Base-by-base conservation (phyloP, 257 asterid genomes). In the Vinca minor region DNA sequence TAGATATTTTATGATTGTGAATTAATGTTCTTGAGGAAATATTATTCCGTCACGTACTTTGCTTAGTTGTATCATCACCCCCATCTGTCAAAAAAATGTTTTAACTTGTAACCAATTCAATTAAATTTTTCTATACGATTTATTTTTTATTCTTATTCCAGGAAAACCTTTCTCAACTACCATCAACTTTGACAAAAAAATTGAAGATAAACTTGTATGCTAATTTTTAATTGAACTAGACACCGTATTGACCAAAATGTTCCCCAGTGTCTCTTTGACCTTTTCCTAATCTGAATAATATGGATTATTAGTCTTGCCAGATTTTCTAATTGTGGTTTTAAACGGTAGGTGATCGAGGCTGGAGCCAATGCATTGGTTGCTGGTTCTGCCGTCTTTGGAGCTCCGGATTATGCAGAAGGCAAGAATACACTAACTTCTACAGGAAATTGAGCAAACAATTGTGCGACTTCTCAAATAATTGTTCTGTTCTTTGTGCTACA, bases 351-450 rank as follows among this genome's bases (percentile, higher is more conserved):
- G 49, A 90, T 86, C 68, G 97, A 93, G 79, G 99, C 99, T 57
- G 99, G 99, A 67, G 99, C 99, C 34, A 93, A 93, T 66, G 99
- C 99, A 36, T 59, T 93, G 71, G 99, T 93, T 69, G 99, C 99
- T 61, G 99, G 99, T 65, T 93, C 99, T 48, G 99, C 99, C 47
- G 97, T 93, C 45, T 93, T 93, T 64, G 96, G 99, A 68, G 96
- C 99, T 69, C 94, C 99, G n/a, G 94, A 93, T 74, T 93, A 89
- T 63, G 99, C 99, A 32, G 94, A 76, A 93, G 99, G 99, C 77
- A 92, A 76, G 85, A 13, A 62, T 42, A 21, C 44, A 56, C 36
- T 38, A 39, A 64, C 57, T 45, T 46, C 6, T 65, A 41, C 31
- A 59, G 1, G 48, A 48, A 31, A 62, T 20, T 48, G 31, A 28